phyloP scores from a whole-genome alignment of 805 yeast genomes.

The Candida hispaniensis region DNA sequence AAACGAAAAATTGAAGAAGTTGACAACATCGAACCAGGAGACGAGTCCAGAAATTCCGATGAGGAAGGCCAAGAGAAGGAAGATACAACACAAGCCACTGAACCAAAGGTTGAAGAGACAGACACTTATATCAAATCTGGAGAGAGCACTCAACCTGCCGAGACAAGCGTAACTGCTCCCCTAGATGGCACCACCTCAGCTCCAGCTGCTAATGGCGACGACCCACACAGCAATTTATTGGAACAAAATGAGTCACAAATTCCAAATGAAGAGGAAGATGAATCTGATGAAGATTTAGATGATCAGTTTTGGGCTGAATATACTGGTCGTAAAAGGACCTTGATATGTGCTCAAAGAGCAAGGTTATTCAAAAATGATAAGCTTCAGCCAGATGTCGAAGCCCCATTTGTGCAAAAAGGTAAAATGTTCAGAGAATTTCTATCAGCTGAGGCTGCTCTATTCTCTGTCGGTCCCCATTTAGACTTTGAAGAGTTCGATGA shows the following conservation, averaged over 20 bases:
- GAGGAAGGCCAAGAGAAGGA: neutral
- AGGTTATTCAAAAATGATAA: slow-evolving; percentile 50
- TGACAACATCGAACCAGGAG: slow-evolving; percentile 7
- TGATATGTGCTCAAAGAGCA: slow-evolving; percentile 58
- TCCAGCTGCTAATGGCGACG: neutral
- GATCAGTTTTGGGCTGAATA: slow-evolving; percentile 73
- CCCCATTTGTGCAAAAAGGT: slow-evolving; percentile 26
- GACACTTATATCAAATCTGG: neutral
- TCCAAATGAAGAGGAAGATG: slow-evolving; percentile 9
- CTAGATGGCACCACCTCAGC: slow-evolving; percentile 1
- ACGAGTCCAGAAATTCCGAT: slow-evolving; percentile 5
- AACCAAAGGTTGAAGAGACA: slow-evolving; percentile 1
- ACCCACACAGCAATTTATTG: neutral
- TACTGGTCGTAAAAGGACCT: slow-evolving; percentile 70
- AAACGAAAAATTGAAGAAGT: slow-evolving; percentile 24
- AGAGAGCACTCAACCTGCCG: too few species aligned
- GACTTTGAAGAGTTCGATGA: slow-evolving; percentile 21
- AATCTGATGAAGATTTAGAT: slow-evolving; percentile 48
- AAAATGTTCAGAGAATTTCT: slow-evolving; percentile 15
- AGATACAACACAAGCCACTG: slow-evolving; percentile 1
- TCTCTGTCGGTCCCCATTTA: slow-evolving; percentile 12
- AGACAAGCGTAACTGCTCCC: neutral
- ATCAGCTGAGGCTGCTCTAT: slow-evolving; percentile 15
- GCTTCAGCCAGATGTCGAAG: slow-evolving; percentile 57
- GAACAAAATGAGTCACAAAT: slow-evolving; percentile 1